Evolutionary conservation across 371 early-diverging fungal genomes (phyloP).

Genomic region (Mucor mucedo): DNA sequence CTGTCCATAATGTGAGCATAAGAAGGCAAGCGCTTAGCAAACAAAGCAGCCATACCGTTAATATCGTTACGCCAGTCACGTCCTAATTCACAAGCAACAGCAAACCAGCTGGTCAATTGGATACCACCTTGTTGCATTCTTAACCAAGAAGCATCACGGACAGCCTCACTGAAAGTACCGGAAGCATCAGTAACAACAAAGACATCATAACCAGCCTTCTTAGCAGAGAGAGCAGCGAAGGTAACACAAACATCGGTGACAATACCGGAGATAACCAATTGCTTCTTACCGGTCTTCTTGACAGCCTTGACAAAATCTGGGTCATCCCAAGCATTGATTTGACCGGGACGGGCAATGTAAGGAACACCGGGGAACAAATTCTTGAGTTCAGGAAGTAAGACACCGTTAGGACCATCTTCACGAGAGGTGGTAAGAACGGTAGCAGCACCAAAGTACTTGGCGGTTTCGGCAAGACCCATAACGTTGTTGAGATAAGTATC

Average conservation of each 20-base stretch:
- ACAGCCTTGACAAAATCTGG: constrained; percentile 31
- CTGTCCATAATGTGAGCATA: constrained; percentile 36
- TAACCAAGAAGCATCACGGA: constrained; percentile 36
- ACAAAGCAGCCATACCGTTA: constrained; percentile 32
- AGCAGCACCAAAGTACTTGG: constrained; percentile 31
- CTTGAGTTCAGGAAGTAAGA: constrained; percentile 27
- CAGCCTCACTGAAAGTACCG: constrained; percentile 28
- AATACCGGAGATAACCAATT: constrained; percentile 39
- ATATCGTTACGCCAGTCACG: constrained; percentile 35
- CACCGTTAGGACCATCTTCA: constrained; percentile 38
- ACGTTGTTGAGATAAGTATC: constrained; percentile 30
- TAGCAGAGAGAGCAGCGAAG: constrained; percentile 38
- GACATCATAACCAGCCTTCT: constrained; percentile 37
- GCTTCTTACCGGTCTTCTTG: constrained; percentile 36
- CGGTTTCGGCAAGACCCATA: constrained; percentile 37
- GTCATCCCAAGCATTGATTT: constrained; percentile 41
- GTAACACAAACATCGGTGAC: constrained; percentile 41
- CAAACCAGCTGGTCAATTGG: constrained; percentile 31
- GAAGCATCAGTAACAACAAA: constrained; percentile 39
- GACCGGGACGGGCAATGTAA: constrained; percentile 34
- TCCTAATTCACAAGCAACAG: constrained; percentile 37
- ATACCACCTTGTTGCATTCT: constrained; percentile 35
- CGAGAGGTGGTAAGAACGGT: constrained; percentile 34
- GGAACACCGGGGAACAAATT: constrained; percentile 31
- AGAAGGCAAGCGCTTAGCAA: constrained; percentile 31